Base-by-base conservation (phyloP, 768 basidiomycete species). In the Coprinopsis sp. region DNA sequence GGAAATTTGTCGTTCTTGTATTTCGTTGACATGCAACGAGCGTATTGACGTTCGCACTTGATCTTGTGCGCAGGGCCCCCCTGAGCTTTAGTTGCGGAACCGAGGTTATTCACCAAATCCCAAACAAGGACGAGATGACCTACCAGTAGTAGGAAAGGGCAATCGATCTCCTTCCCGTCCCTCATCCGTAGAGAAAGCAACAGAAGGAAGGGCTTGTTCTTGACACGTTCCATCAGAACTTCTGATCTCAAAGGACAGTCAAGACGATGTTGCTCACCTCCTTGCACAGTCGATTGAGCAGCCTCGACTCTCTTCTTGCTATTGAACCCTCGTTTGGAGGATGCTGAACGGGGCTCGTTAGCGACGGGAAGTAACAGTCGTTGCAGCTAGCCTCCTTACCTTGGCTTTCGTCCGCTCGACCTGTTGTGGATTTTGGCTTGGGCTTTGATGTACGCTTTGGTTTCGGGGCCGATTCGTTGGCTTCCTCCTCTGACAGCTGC, bases 21-120 rank as follows among this genome's bases (percentile, higher is more conserved):
- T 38, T 84, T 76, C 55, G 80, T 84, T 0, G 87, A 88, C 88
- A 91, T 91, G 67, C 88, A 91, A 4, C 88, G 77, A 2, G 87
- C 82, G 50, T 79, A 82, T 49, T 91, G 88, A 21, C 84, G 68
- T 57, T 91, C 88, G 3, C 82, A 79, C 33, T 78, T 69, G 30
- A 79, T 64, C 30, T 8, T 31, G 10, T 31, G 30, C 10, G n/a
- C 11, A 39, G 37, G 2, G 69, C 59, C 19, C 42, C 39, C n/a
- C n/a, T 41, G 34, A 18, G 8, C 34, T 12, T 6, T 18, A 18
- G 21, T 7, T 7, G 34, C 34, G 14, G 34, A 8, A 36, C 30
- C 30, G n/a, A 31, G 10, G 30, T 6, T 19, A 18, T 19, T n/a
- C n/a, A n/a, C n/a, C n/a, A n/a, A n/a, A n/a, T n/a, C n/a, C n/a